Evolutionary conservation across 1,284 basidiomycete genomes (phyloP), one percentile per base, ranked within the genome.

Genomic region (Laetiporus sulphureus): DNA sequence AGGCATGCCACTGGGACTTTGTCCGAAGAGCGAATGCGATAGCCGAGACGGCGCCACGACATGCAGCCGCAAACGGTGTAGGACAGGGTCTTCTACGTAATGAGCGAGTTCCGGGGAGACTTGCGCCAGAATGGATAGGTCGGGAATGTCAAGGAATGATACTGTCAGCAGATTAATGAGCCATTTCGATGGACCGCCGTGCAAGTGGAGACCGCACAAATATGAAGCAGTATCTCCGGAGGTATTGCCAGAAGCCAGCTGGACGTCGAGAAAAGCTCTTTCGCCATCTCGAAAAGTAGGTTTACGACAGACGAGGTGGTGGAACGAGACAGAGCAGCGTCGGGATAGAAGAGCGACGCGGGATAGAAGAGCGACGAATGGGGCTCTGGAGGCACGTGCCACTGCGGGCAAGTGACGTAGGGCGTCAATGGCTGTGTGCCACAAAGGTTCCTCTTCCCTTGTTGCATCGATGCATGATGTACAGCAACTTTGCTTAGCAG

Each of bases 141-240:
- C 83, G 0, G 83, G 83, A 5, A 85, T 58, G 59, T 86, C 83
- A 37, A 86, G 66, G 56, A 73, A 86, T 2, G 78, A 76, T 32
- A 83, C 82, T 83, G 49, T 11, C n/a, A 20, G 3, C 16, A 21
- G 35, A 11, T 12, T 21, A 8, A 20, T 40, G 36, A 8, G 15
- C 15, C 36, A 37, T 23, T 29, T 30, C 32, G 12, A 36, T 32
- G 34, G 20, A 41, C 31, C 25, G 15, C 13, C 15, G n/a, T 39
- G 2, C 36, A 33, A 29, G 24, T 33, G 21, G 15, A 22, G 20
- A 18, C 65, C 72, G 45, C 50, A 80, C 80, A 61, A 29, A 83
- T 79, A 50, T 77, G 63, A 31, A 84, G 65, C 29, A 76, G 48
- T 27, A 75, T 61, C 59, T 83, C 82, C 25, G 70, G 64, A 11